A percentile compares a stretch with the other conserved stretches of the same genome.
phyloP scores from a whole-genome alignment of 805 yeast species.

The Saccharomycopsis malanga region DNA sequence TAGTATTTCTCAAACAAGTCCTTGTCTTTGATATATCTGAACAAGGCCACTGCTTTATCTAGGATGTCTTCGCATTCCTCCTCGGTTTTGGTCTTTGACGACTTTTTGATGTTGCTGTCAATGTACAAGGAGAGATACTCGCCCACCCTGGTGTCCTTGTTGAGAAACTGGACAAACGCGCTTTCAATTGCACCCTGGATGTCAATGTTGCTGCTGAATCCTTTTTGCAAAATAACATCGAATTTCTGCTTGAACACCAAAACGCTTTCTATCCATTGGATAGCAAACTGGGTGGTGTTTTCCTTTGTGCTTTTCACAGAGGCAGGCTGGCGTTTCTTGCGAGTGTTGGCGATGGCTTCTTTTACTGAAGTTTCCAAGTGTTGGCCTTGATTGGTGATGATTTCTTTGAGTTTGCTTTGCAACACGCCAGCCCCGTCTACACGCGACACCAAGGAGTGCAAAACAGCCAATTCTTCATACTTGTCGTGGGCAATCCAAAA shows the following conservation, averaged over 20 bases:
- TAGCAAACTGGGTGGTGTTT: conserved; percentile 46
- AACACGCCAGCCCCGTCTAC: conserved; percentile 48
- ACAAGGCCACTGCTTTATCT: conserved; percentile 50
- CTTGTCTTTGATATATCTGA: conserved; percentile 68
- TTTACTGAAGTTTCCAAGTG: conserved; percentile 28
- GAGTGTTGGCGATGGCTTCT: conserved; percentile 20
- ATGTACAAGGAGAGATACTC: conserved; percentile 13
- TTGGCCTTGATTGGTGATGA: conserved; percentile 42
- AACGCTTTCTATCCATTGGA: conserved; percentile 59
- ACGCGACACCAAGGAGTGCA: conserved; percentile 44
- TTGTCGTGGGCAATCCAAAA: conserved; percentile 48
- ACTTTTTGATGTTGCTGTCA: conserved; percentile 17
- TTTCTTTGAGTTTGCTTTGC: conserved; percentile 39
- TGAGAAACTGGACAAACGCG: conserved; percentile 57
- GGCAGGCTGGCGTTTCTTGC: conserved; percentile 13
- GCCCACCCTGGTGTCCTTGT: conserved; percentile 28
- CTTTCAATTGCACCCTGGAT: conserved; percentile 50
- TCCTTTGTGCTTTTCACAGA: conserved; percentile 26
- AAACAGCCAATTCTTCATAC: conserved; percentile 36
- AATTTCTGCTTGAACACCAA: conserved; percentile 46
- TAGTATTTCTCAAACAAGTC: conserved; percentile 81
- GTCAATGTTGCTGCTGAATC: conserved; percentile 44
- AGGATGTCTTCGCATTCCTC: conserved; percentile 41
- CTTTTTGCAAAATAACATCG: conserved; percentile 37
- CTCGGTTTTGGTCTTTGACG: conserved; percentile 38